Percentiles rank a stretch among this genome's conserved stretches.
Conservation (phyloP, 805 yeast species). For the Kregervanrija delftensis region DNA sequence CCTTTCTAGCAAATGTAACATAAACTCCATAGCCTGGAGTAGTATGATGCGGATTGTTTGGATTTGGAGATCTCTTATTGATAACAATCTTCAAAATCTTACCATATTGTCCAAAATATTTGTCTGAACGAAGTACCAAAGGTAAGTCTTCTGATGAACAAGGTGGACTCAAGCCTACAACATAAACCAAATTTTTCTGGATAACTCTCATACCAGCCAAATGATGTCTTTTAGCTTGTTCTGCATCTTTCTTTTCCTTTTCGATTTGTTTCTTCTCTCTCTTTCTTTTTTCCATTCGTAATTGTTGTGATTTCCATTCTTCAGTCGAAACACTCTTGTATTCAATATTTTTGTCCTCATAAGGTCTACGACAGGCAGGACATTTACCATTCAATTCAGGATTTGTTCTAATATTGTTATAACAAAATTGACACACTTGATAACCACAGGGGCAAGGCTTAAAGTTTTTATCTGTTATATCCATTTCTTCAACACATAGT, state of each 20-base stretch:
- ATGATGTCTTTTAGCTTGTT: constrained; percentile 76
- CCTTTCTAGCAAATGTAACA: constrained; percentile 87
- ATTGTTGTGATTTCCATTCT: constrained; percentile 78
- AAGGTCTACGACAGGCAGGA: constrained; percentile 94
- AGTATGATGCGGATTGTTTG: constrained; percentile 28
- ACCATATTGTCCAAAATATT: constrained; percentile 98
- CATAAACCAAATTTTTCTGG: constrained; percentile 94
- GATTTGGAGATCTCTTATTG: constrained; percentile 61
- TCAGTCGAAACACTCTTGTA: constrained; percentile 79
- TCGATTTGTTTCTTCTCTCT: constrained; percentile 79
- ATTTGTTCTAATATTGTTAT: constrained; percentile 90
- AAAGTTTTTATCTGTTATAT: constrained; percentile 89
- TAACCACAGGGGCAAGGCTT: constrained; percentile 99
- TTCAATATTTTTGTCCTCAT: constrained; percentile 89
- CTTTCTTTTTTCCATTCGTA: constrained; percentile 74
- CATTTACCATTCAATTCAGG: constrained; percentile 95
- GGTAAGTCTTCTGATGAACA: constrained; percentile 84
- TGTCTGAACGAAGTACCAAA: constrained; percentile 74
- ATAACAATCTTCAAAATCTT: constrained; percentile 90
- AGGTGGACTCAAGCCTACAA: constrained; percentile 88
- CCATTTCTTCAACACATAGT: constrained; percentile 96
- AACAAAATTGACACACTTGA: constrained; percentile 96
- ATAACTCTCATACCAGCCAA: constrained; percentile 97
- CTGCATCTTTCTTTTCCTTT: constrained; percentile 87
- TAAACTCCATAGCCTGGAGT: constrained; percentile 88